A percentile compares a stretch with the other conserved stretches of the same genome.
Evolutionary conservation across 495 filamentous ascomycete genomes (phyloP).

Genomic region (Aspergillus kassunensis): DNA sequence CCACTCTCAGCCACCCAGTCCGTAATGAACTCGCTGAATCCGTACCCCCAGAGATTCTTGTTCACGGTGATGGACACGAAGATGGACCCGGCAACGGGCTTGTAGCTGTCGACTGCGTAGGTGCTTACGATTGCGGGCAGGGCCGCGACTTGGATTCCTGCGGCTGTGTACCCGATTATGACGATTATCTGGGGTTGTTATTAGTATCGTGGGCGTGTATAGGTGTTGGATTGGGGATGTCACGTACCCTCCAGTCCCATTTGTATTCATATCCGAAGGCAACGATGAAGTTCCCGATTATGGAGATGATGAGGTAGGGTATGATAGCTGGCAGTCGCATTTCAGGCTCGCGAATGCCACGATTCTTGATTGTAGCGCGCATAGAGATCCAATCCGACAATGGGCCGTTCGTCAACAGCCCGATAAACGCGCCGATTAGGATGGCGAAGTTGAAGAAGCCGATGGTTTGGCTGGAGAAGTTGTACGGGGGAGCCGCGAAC

Average conservation of each 20-base stretch:
- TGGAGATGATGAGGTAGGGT: constrained; percentile 29
- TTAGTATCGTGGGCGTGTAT: too few relatives aligned
- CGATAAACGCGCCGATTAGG: constrained; percentile 47
- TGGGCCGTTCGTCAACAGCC: not conserved
- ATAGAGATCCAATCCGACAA: not conserved
- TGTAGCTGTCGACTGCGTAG: constrained; percentile 61
- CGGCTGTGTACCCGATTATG: constrained; percentile 49
- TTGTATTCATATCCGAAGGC: constrained; percentile 56
- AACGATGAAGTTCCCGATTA: constrained; percentile 58
- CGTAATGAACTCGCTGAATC: constrained; percentile 47
- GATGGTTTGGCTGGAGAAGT: constrained; percentile 49
- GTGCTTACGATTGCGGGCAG: constrained; percentile 48
- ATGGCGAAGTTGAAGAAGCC: constrained; percentile 47
- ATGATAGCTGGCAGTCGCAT: not conserved
- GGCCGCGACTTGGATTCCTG: constrained; percentile 56
- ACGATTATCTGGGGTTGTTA: constrained; percentile 33
- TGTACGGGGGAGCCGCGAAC: constrained; percentile 57
- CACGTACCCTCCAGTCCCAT: constrained; percentile 49
- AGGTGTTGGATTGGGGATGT: not conserved
- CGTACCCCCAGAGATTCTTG: constrained; percentile 58
- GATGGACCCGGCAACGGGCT: constrained; percentile 55
- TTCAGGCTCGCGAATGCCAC: not conserved
- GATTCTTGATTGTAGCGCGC: not conserved
- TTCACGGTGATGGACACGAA: constrained; percentile 59
- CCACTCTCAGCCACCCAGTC: constrained; percentile 32